These are phyloP conservation scores for Nannochloris sp. DNA, from an alignment of 139 green algal genomes.

Conservation along the genomic window DNA sequence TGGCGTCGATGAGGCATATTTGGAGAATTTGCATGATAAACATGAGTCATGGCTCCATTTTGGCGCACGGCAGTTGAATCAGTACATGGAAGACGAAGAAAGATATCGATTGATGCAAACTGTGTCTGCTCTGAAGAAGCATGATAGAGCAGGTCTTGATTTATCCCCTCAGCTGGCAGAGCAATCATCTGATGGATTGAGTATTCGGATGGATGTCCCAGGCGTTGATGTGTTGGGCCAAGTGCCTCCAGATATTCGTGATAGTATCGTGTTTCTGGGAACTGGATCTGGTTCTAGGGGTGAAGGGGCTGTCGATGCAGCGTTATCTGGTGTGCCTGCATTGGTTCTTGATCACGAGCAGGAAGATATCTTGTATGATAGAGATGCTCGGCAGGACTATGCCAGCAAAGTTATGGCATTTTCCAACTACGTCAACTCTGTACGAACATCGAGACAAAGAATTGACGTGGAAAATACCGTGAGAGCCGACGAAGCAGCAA, in stretches of 20 bases:
- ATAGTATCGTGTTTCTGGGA: conserved; percentile 10
- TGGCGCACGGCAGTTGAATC: background rate
- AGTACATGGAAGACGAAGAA: background rate
- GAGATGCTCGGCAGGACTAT: conserved; percentile 14
- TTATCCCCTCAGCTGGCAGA: background rate
- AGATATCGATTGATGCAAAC: background rate
- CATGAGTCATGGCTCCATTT: conserved; percentile 87
- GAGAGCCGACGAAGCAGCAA: background rate
- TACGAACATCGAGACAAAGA: background rate
- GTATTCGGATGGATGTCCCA: background rate
- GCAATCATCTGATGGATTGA: background rate
- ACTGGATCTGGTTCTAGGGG: background rate
- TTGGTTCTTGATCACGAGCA: conserved; percentile 25
- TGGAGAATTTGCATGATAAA: conserved; percentile 75
- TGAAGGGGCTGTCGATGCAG: background rate
- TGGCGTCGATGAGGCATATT: conserved; percentile 58
- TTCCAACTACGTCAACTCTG: background rate
- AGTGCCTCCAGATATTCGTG: conserved; percentile 14
- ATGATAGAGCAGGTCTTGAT: background rate
- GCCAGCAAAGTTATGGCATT: conserved; percentile 15
- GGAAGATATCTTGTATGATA: conserved; percentile 1
- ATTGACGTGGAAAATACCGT: background rate
- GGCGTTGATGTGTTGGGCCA: background rate
- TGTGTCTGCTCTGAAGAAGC: background rate
- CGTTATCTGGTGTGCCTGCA: conserved; percentile 13